These are phyloP conservation scores for Ogataea saltuana DNA, from an alignment of 805 yeast genomes.

Conservation along the genomic window DNA sequence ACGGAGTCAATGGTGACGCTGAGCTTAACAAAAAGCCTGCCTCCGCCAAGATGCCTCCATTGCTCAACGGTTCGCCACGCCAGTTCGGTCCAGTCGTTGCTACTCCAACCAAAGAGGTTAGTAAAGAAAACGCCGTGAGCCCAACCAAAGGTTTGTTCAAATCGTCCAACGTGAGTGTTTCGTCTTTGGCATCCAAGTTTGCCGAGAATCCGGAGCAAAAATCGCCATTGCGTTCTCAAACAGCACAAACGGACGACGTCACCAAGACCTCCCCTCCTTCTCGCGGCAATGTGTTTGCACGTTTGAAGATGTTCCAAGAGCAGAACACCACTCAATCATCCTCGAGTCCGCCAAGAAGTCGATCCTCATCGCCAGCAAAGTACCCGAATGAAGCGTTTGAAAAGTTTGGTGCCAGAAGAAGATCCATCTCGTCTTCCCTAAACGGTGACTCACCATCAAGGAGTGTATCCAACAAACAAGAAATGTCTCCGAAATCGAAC, in stretches of 20 bases:
- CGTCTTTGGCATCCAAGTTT: conserved; percentile 34
- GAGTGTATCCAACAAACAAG: neutral
- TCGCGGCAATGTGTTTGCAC: conserved; percentile 24
- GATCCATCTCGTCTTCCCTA: conserved; percentile 7
- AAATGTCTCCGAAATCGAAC: neutral
- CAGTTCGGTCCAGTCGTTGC: conserved; percentile 20
- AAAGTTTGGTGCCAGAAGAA: conserved; percentile 35
- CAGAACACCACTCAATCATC: neutral
- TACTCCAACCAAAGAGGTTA: conserved; percentile 17
- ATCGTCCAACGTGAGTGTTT: conserved; percentile 24
- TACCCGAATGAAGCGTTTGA: conserved; percentile 27
- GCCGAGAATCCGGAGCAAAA: conserved; percentile 22
- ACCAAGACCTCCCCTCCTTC: conserved; percentile 24
- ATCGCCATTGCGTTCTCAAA: conserved; percentile 16
- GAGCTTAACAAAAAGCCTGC: conserved; percentile 11
- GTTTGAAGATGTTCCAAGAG: conserved; percentile 31
- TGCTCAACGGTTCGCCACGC: conserved; percentile 11
- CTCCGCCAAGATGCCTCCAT: conserved; percentile 10
- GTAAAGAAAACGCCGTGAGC: conserved; percentile 7
- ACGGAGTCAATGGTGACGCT: conserved; percentile 22
- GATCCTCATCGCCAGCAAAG: conserved; percentile 24
- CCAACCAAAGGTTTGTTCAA: conserved; percentile 21
- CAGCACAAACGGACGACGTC: conserved; percentile 13
- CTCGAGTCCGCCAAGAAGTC: conserved; percentile 17
- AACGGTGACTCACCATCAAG: conserved; percentile 6